Evolutionary conservation across 306 rosid genomes (phyloP).

Genomic region (Castanopsis chinensis): DNA sequence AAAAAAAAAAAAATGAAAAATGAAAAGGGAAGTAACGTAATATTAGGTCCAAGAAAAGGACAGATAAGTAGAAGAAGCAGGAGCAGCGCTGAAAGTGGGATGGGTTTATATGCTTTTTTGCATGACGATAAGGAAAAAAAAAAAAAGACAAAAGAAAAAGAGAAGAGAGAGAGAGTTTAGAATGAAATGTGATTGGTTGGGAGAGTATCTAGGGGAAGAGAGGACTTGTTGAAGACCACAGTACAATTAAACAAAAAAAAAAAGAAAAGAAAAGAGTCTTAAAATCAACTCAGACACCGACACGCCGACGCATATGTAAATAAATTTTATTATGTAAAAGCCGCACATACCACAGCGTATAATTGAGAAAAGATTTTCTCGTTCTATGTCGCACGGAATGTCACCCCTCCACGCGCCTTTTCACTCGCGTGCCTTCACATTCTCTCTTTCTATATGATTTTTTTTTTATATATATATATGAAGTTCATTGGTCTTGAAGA

Average conservation of each 20-base stretch:
- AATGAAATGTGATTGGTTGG: conserved; percentile 3
- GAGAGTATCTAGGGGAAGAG: conserved; percentile 4
- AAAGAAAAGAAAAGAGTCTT: too few relatives aligned
- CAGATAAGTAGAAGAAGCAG: not conserved
- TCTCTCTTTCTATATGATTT: too few relatives aligned
- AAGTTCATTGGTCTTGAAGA: too few relatives aligned
- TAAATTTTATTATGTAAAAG: not conserved
- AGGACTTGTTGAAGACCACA: not conserved
- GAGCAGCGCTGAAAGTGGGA: not conserved
- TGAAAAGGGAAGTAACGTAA: too few relatives aligned
- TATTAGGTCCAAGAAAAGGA: conserved; percentile 5
- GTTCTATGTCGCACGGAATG: too few relatives aligned
- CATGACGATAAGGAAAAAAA: conserved; percentile 8
- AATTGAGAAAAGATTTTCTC: too few relatives aligned
- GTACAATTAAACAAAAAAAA: not conserved
- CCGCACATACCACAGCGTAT: not conserved
- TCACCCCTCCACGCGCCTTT: too few relatives aligned
- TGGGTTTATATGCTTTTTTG: not conserved
- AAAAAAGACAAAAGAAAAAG: not conserved
- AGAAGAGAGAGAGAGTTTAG: not conserved
- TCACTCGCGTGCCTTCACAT: too few relatives aligned
- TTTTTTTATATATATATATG: too few relatives aligned
- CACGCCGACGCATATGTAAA: not conserved
- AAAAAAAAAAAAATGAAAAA: not conserved
- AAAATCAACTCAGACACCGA: conserved; percentile 16